These are phyloP conservation scores for Epichloe bromicola DNA, from an alignment of 2,329 filamentous ascomycete species.

Conservation along the genomic window DNA sequence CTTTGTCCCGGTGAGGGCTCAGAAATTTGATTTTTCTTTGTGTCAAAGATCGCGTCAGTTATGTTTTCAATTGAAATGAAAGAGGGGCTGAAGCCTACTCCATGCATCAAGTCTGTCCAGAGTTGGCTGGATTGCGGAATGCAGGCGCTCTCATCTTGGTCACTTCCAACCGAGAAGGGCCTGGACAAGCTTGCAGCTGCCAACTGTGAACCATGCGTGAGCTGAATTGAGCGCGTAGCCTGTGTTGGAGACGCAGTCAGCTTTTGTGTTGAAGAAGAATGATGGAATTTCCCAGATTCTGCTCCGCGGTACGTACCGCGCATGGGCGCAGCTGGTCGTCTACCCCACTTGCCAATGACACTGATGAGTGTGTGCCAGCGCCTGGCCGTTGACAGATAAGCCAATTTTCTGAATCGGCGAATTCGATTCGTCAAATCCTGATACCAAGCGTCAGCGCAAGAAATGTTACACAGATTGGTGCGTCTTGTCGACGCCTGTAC, in stretches of 20 bases:
- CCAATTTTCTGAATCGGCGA: constrained; percentile 1
- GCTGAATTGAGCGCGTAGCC: neutral
- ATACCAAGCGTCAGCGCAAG: neutral
- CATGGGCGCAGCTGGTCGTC: neutral
- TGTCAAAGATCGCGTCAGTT: neutral
- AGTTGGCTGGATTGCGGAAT: neutral
- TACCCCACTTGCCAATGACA: neutral
- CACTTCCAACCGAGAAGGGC: neutral
- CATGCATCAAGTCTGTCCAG: neutral
- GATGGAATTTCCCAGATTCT: neutral
- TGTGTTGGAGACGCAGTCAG: neutral
- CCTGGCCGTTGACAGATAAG: neutral
- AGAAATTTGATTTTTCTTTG: neutral
- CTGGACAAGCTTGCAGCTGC: neutral
- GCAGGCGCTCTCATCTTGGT: neutral
- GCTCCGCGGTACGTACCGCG: neutral
- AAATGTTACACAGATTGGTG: neutral
- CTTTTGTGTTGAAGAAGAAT: neutral
- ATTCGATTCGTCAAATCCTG: constrained; percentile 6
- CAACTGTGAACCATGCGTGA: neutral
- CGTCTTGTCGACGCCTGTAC: neutral
- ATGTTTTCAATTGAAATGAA: no score
- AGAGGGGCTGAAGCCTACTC: neutral
- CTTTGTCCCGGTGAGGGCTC: neutral
- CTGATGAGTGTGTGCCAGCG: neutral